phyloP scores from a whole-genome alignment of 257 asterid species.

The Nicotiana obtusifolia region DNA sequence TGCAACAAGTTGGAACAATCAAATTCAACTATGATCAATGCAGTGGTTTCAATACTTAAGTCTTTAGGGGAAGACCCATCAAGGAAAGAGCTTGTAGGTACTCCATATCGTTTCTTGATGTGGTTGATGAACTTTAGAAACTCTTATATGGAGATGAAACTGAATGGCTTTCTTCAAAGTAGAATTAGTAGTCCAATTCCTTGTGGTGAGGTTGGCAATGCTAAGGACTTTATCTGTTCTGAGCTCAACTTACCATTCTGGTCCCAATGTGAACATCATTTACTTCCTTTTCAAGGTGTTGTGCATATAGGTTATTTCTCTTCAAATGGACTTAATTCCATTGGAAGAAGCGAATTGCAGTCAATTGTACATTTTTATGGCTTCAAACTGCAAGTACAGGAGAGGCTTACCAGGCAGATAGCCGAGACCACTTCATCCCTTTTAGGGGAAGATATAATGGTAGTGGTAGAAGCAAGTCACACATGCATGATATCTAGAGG shows the following conservation, averaged over 20 bases:
- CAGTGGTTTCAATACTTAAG: constrained; percentile 47
- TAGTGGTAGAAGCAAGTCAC: constrained; percentile 79
- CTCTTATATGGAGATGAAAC: constrained; percentile 47
- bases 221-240: constrained; percentile 17
- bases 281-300: constrained; percentile 82
- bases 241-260: constrained; percentile 67
- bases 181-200: constrained; percentile 22
- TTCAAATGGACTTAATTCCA: constrained; percentile 25
- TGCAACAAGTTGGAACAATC: constrained; percentile 24
- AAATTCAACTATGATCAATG: constrained; percentile 36
- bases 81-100: constrained; percentile 63
- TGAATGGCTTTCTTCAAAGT: constrained; percentile 34
- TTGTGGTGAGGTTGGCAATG: constrained; percentile 14
- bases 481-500: constrained; percentile 91
- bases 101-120: constrained; percentile 59
- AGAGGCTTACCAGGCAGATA: constrained; percentile 81
- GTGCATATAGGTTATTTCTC: constrained; percentile 57
- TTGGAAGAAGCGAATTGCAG: constrained; percentile 50
- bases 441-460: constrained; percentile 73
- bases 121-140: constrained; percentile 69
- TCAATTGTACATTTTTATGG: constrained; percentile 69
- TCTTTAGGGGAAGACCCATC: constrained; percentile 76
- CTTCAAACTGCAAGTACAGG: constrained; percentile 91
- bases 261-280: constrained; percentile 89
- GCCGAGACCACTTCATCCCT: constrained; percentile 64